These are phyloP conservation scores for Tetrapisispora phaffii DNA, from an alignment of 805 yeast genomes.

Conservation along the genomic window DNA sequence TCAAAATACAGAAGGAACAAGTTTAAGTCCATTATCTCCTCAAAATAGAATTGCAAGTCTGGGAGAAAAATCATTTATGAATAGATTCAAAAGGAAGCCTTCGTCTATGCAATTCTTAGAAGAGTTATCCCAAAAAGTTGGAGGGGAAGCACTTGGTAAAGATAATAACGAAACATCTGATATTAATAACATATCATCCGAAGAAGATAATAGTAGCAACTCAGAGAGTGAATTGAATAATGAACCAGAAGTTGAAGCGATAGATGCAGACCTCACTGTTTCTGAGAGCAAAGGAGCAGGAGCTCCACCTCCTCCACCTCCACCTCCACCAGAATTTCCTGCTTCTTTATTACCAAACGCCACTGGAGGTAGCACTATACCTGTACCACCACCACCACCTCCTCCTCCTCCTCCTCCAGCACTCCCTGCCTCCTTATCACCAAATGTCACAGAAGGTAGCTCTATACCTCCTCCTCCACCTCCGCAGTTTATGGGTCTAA, in stretches of 20 bases:
- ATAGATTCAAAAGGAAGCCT: conserved; percentile 23
- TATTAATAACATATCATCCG: background rate
- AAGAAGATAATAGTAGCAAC: background rate
- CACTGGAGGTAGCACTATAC: conserved; percentile 9
- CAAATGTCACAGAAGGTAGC: conserved; percentile 26
- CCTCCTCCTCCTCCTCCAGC: conserved; percentile 28
- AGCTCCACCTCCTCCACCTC: conserved; percentile 11
- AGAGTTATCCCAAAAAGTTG: conserved; percentile 19
- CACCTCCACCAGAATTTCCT: conserved; percentile 28
- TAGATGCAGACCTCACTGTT: background rate
- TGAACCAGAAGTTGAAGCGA: background rate
- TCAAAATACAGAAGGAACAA: conserved; percentile 6
- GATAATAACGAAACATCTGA: background rate
- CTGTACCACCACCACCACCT: conserved; percentile 16
- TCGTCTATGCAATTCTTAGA: conserved; percentile 18
- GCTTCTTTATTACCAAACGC: conserved; percentile 31
- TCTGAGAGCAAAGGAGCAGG: conserved; percentile 2
- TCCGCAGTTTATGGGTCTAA: conserved; percentile 15
- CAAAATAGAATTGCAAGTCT: conserved; percentile 3
- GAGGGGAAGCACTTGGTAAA: background rate
- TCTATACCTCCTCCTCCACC: conserved; percentile 31
- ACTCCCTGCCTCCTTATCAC: conserved; percentile 28
- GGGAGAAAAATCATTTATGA: conserved; percentile 20
- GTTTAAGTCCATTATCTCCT: conserved; percentile 2
- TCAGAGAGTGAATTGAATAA: background rate